Percentiles rank a stretch among this genome's conserved stretches.
Evolutionary conservation across 495 filamentous ascomycete species (phyloP).

Genomic region (Bacidia rubella): DNA sequence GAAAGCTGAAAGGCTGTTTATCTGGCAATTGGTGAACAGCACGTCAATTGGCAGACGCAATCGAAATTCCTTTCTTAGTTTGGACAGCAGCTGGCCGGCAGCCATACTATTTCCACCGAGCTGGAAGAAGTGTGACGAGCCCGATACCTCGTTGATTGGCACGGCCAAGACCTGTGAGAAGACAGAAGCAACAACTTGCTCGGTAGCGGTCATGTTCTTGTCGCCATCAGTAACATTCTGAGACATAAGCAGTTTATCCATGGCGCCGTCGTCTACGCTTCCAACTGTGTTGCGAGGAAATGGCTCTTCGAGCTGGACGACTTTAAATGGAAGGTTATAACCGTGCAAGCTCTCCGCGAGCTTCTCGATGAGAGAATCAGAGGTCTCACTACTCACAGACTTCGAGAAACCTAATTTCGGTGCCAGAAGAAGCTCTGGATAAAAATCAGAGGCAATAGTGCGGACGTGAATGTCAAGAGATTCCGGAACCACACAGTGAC

Average conservation of each 20-base stretch:
- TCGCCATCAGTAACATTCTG: neutral
- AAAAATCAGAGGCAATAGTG: neutral
- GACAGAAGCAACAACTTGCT: neutral
- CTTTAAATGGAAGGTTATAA: neutral
- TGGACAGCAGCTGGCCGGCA: slow-evolving; percentile 29
- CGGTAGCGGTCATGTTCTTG: neutral
- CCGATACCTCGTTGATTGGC: neutral
- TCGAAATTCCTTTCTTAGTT: neutral
- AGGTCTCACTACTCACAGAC: neutral
- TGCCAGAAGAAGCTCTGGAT: neutral
- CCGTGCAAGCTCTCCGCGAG: neutral
- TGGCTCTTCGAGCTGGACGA: neutral
- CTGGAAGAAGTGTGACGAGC: slow-evolving; percentile 28
- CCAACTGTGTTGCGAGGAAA: neutral
- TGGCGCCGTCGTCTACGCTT: neutral
- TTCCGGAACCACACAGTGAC: neutral
- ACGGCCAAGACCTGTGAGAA: neutral
- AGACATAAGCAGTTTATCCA: neutral
- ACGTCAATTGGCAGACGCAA: neutral
- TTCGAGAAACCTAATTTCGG: neutral
- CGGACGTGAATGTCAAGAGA: neutral
- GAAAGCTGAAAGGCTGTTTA: neutral
- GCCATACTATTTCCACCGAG: slow-evolving; percentile 32
- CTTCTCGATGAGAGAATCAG: neutral
- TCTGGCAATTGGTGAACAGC: neutral